Conservation (phyloP, 2,329 filamentous ascomycete genomes). For the Calonectria pseudoreteaudii region DNA sequence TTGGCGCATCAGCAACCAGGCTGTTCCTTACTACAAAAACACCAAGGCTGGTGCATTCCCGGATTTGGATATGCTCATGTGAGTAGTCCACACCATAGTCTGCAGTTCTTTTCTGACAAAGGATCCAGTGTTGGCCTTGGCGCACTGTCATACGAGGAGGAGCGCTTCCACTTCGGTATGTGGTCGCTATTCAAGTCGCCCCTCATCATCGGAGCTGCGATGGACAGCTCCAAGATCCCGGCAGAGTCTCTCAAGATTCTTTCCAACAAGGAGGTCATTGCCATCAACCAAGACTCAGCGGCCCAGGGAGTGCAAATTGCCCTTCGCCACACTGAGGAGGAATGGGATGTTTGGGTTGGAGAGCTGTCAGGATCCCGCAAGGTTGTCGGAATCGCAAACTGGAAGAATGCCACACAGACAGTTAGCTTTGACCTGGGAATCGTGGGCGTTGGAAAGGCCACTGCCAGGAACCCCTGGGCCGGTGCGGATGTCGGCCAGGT, state of each 20-base stretch:
- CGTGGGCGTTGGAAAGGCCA: slow-evolving; percentile 54
- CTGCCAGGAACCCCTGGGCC: slow-evolving; percentile 55
- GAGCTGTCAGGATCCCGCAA: slow-evolving; percentile 56
- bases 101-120: not conserved
- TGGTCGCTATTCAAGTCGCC: slow-evolving; percentile 66
- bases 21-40: slow-evolving; percentile 58
- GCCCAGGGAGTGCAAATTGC: slow-evolving; percentile 63
- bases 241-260: slow-evolving; percentile 55
- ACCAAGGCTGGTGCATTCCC: slow-evolving; percentile 61
- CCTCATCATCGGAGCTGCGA: slow-evolving; percentile 58
- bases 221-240: slow-evolving; percentile 53
- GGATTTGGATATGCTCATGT: slow-evolving; percentile 66
- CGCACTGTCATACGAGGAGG: slow-evolving; percentile 58
- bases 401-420: slow-evolving; percentile 57
- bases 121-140: slow-evolving; percentile 56
- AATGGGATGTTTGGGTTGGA: slow-evolving; percentile 65
- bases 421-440: slow-evolving; percentile 56
- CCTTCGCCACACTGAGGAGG: slow-evolving; percentile 59
- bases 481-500: slow-evolving; percentile 46
- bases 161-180: slow-evolving; percentile 64
- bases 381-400: slow-evolving; percentile 62
- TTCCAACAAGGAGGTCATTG: slow-evolving; percentile 65
- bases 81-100: slow-evolving; percentile 9
- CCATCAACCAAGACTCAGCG: slow-evolving; percentile 68
- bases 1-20: slow-evolving; percentile 64